Evolutionary conservation across 2,329 filamentous ascomycete species (phyloP).

Genomic region (Aschersonia sp.): DNA sequence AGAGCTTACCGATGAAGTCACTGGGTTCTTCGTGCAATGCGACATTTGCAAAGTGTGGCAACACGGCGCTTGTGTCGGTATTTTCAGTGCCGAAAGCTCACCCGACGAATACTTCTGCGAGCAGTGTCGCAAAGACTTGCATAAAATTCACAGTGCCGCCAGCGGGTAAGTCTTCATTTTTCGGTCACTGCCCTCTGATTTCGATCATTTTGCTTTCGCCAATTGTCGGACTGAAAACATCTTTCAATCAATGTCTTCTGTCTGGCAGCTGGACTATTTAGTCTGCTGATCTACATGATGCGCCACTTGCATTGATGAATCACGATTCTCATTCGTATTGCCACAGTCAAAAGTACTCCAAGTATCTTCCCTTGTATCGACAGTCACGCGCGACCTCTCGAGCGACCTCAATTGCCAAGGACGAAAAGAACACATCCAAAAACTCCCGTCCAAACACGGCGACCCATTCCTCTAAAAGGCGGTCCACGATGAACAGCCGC

Average conservation of each 20-base stretch:
- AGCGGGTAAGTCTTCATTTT: constrained; percentile 58
- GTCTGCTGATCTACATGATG: constrained; percentile 11
- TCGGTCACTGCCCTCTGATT: no score
- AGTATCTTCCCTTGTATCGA: constrained; percentile 46
- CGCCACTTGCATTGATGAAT: constrained; percentile 13
- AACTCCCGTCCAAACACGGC: constrained; percentile 36
- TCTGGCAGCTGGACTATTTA: not conserved
- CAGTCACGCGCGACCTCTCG: constrained; percentile 42
- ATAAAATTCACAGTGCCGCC: constrained; percentile 64
- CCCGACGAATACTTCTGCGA: constrained; percentile 98
- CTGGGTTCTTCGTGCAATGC: constrained; percentile 95
- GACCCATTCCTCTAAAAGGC: constrained; percentile 56
- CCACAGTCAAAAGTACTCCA: constrained; percentile 48
- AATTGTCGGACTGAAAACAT: no score
- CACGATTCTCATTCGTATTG: constrained; percentile 1
- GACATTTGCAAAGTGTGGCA: constrained; percentile 98
- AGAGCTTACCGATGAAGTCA: constrained; percentile 67
- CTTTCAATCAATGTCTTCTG: no score
- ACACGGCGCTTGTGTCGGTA: constrained; percentile 92
- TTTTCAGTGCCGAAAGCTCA: constrained; percentile 83
- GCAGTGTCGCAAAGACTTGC: constrained; percentile 79
- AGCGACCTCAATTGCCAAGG: constrained; percentile 52
- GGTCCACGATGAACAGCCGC: constrained; percentile 95
- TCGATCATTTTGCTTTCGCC: no score
- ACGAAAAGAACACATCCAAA: constrained; percentile 41